Conservation (phyloP, 306 rosid genomes). For the Sicyos edulis region DNA sequence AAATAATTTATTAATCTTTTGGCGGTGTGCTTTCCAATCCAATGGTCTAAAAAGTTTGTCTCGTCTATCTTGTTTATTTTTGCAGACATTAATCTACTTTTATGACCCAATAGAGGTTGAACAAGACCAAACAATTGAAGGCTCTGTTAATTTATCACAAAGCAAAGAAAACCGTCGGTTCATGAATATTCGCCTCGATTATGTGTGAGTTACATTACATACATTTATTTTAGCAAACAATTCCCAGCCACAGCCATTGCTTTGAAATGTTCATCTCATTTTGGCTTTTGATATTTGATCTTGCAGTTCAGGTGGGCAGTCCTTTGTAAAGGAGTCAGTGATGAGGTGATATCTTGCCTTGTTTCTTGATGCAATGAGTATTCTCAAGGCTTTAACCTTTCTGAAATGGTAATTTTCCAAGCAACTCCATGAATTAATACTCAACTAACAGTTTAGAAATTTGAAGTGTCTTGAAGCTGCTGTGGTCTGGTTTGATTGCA, state of each 20-base stretch:
- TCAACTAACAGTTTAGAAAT: conserved; percentile 10
- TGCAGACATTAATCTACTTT: conserved; percentile 86
- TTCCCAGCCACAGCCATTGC: neutral
- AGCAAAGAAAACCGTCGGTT: conserved; percentile 93
- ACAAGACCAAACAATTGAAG: conserved; percentile 95
- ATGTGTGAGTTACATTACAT: conserved; percentile 56
- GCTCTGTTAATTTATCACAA: conserved; percentile 72
- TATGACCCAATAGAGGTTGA: conserved; percentile 91
- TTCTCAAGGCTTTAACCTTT: conserved; percentile 13
- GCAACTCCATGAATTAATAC: conserved; percentile 7
- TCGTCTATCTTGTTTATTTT: conserved; percentile 26
- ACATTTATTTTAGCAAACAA: neutral
- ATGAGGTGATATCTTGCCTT: conserved; percentile 59
- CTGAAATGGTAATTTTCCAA: conserved; percentile 1
- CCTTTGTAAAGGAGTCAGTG: conserved; percentile 84
- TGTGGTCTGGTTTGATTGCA: conserved; percentile 8
- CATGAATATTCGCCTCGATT: conserved; percentile 95
- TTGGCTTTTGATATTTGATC: conserved; percentile 19
- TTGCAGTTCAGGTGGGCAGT: conserved; percentile 88
- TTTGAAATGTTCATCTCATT: neutral
- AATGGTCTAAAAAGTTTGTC: neutral
- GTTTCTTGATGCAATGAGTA: conserved; percentile 11
- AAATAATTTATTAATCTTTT: neutral
- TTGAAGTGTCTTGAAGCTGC: conserved; percentile 21
- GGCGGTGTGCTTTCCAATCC: neutral